phyloP scores from a whole-genome alignment of 2,329 filamentous ascomycete species.

The Talaromyces sp. region DNA sequence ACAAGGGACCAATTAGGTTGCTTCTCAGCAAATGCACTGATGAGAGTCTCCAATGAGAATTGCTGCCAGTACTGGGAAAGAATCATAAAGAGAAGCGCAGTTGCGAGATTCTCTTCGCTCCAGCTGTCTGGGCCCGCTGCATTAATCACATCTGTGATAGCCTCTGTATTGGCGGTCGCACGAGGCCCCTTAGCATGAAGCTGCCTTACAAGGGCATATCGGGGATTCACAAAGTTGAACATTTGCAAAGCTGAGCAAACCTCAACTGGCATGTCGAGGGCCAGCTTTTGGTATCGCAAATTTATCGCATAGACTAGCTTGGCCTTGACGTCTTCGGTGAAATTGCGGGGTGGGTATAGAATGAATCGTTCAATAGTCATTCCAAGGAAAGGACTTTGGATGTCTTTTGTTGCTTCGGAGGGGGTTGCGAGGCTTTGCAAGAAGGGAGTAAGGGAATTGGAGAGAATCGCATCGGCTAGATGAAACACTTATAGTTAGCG shows the following conservation, averaged over 20 bases:
- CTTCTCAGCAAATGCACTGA: conserved; percentile 59
- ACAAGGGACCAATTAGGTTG: conserved; percentile 69
- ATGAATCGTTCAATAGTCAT: conserved; percentile 83
- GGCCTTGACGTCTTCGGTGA: conserved; percentile 75
- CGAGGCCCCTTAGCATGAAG: conserved; percentile 75
- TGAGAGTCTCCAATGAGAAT: conserved; percentile 69
- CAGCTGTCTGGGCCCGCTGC: conserved; percentile 65
- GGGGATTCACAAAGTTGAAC: conserved; percentile 46
- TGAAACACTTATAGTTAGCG: neutral
- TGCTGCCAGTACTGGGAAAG: conserved; percentile 64
- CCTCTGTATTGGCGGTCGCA: conserved; percentile 75
- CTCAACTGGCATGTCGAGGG: conserved; percentile 45
- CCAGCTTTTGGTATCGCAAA: conserved; percentile 68
- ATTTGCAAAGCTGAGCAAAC: conserved; percentile 49
- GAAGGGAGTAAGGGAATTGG: conserved; percentile 76
- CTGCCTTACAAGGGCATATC: conserved; percentile 56
- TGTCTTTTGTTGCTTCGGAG: conserved; percentile 65
- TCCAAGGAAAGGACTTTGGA: conserved; percentile 71
- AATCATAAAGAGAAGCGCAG: conserved; percentile 72
- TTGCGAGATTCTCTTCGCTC: conserved; percentile 79
- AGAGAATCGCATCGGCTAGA: conserved; percentile 84
- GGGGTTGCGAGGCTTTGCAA: conserved; percentile 73
- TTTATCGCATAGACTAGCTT: conserved; percentile 64
- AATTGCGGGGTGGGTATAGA: conserved; percentile 82
- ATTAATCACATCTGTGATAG: conserved; percentile 62